Evolutionary conservation across 169 alveolate species (phyloP).

Genomic region (Plasmodium coatneyi): DNA sequence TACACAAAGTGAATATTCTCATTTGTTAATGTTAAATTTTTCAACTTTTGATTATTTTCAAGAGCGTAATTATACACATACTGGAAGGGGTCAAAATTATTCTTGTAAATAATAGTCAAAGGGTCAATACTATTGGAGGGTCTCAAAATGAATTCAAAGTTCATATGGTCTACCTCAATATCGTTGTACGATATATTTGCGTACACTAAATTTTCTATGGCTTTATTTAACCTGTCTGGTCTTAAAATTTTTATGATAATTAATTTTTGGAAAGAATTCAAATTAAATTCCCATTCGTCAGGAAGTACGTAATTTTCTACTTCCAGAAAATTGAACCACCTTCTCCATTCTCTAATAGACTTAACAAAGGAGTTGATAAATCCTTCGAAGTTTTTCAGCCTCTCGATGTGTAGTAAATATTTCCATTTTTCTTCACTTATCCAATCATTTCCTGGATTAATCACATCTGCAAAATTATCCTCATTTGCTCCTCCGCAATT

Average conservation of each 20-base stretch:
- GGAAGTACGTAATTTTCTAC: constrained; percentile 69
- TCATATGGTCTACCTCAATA: constrained; percentile 55
- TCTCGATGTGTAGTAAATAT: constrained; percentile 58
- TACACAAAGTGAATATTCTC: constrained; percentile 51
- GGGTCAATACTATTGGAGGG: constrained; percentile 60
- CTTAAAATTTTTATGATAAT: constrained; percentile 71
- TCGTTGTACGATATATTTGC: constrained; percentile 60
- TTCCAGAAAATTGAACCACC: constrained; percentile 70
- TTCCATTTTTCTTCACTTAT: constrained; percentile 68
- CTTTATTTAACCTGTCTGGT: constrained; percentile 75
- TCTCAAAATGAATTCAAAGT: constrained; percentile 48
- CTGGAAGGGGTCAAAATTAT: constrained; percentile 70
- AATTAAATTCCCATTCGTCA: constrained; percentile 77
- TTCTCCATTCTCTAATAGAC: constrained; percentile 77
- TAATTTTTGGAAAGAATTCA: constrained; percentile 70
- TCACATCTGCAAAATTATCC: constrained; percentile 6
- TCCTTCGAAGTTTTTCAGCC: constrained; percentile 69
- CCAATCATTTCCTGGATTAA: constrained; percentile 76
- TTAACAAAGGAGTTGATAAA: constrained; percentile 72
- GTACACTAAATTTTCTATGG: constrained; percentile 57
- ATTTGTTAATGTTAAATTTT: constrained; percentile 46
- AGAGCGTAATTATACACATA: constrained; percentile 52
- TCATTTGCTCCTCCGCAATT: constrained; percentile 20
- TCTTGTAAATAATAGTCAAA: constrained; percentile 42
- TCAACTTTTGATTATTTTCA: constrained; percentile 57